Percentiles rank a stretch among this genome's conserved stretches.
Conservation (phyloP, 768 basidiomycete species). For the Podaxis mareebaensis region DNA sequence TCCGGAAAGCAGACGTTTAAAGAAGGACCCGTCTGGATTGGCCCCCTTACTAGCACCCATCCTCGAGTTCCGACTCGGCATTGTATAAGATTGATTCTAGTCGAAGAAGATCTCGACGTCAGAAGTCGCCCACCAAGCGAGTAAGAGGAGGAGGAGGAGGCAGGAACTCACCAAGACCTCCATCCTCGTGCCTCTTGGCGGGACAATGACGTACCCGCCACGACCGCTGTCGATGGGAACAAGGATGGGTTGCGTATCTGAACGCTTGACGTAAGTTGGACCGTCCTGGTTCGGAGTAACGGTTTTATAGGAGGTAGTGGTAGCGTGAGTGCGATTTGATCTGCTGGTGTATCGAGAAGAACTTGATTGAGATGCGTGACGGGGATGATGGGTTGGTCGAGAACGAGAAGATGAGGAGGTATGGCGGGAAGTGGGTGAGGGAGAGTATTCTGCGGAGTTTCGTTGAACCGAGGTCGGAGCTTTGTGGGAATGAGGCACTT, state of each 20-base stretch:
- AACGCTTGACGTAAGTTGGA: background rate
- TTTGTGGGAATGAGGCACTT: background rate
- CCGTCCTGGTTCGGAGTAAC: background rate
- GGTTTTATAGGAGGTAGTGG: conserved; percentile 1
- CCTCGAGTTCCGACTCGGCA: background rate
- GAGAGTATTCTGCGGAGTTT: conserved; percentile 2
- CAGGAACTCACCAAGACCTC: conserved; percentile 13
- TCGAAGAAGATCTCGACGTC: background rate
- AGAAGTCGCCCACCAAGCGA: conserved; percentile 11
- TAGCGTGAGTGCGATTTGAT: background rate
- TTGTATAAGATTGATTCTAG: background rate
- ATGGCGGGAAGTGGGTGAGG: background rate
- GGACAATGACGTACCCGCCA: conserved; percentile 10
- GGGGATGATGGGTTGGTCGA: conserved; percentile 4
- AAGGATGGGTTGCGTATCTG: conserved; percentile 2
- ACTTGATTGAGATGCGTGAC: conserved; percentile 3
- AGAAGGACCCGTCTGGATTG: background rate
- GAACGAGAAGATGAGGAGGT: conserved; percentile 1
- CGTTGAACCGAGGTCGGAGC: background rate
- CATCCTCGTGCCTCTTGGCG: conserved; percentile 12
- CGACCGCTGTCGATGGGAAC: conserved; percentile 7
- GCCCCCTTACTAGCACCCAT: background rate
- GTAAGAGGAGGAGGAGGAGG: conserved; percentile 15
- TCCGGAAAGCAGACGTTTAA: conserved; percentile 7
- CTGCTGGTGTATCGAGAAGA: conserved; percentile 4